These are phyloP conservation scores for Thermoascus crustaceus DNA, from an alignment of 2,329 filamentous ascomycete genomes.

Conservation along the genomic window DNA sequence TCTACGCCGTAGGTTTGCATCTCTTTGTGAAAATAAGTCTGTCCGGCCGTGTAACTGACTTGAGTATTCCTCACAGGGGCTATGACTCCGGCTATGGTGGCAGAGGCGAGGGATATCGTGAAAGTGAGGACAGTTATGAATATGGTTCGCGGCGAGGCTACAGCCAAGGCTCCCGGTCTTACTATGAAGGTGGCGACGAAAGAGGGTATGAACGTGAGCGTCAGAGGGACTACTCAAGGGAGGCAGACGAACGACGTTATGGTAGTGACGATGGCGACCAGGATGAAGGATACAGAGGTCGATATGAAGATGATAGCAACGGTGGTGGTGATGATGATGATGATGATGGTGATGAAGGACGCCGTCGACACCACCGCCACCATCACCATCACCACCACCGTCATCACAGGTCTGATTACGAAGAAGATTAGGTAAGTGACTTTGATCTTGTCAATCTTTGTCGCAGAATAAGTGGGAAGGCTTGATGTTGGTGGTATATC, in stretches of 20 bases:
- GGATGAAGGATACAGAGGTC: conserved; percentile 4
- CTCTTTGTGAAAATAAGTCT: too few relatives aligned
- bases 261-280: conserved; percentile 13
- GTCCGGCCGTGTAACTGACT: too few relatives aligned
- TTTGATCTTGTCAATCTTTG: conserved; percentile 4
- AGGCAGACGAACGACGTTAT: conserved; percentile 13
- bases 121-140: conserved; percentile 9
- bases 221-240: too few relatives aligned
- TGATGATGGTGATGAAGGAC: conserved; percentile 5
- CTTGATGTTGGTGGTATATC: too few relatives aligned
- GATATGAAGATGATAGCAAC: conserved; percentile 6
- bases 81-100: neutral
- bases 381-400: conserved; percentile 15
- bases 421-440: conserved; percentile 3
- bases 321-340: conserved; percentile 13
- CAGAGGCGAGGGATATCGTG: conserved; percentile 6
- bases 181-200: conserved; percentile 16
- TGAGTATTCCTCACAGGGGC: neutral
- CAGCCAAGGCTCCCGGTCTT: conserved; percentile 12
- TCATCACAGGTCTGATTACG: conserved; percentile 13
- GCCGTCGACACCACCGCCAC: conserved; percentile 8
- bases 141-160: conserved; percentile 11
- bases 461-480: too few relatives aligned
- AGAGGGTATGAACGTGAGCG: conserved; percentile 13
- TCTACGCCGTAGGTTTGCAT: neutral